Conservation (phyloP, 305 asterid genomes). For the Plantago rigida region DNA sequence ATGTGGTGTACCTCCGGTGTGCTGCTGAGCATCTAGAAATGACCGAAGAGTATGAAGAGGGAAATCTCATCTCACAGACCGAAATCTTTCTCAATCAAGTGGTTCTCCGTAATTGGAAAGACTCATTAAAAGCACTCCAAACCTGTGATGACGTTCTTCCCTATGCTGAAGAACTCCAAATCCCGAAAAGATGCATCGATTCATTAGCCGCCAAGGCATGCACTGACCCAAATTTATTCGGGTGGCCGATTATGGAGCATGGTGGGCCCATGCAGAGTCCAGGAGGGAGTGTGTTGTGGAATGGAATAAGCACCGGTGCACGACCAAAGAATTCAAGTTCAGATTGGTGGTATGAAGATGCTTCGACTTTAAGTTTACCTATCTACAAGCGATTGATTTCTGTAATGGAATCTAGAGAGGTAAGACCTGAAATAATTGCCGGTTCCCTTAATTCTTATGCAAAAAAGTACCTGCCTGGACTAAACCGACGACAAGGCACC, state of each 20-base stretch:
- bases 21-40: conserved; percentile 85
- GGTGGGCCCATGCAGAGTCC: conserved; percentile 96
- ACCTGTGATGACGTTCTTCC: conserved; percentile 65
- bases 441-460: conserved; percentile 68
- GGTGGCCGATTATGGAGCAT: conserved; percentile 88
- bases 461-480: conserved; percentile 67
- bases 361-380: conserved; percentile 57
- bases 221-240: conserved; percentile 72
- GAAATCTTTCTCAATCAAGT: conserved; percentile 78
- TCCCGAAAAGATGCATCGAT: conserved; percentile 67
- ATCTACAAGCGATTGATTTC: conserved; percentile 61
- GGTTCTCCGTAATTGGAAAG: conserved; percentile 69
- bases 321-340: conserved; percentile 56
- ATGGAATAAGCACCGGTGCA: conserved; percentile 97
- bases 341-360: conserved; percentile 99
- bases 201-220: conserved; percentile 73
- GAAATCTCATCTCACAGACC: conserved; percentile 65
- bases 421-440: conserved; percentile 56
- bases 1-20: conserved; percentile 71
- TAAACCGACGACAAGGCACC: conserved; percentile 54
- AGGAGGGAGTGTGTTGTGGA: conserved; percentile 91
- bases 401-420: conserved; percentile 65
- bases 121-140: conserved; percentile 74
- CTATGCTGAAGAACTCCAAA: conserved; percentile 58
- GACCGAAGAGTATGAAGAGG: conserved; percentile 87